phyloP scores from a whole-genome alignment of 1,284 basidiomycete species.

The Pholiota adiposa region DNA sequence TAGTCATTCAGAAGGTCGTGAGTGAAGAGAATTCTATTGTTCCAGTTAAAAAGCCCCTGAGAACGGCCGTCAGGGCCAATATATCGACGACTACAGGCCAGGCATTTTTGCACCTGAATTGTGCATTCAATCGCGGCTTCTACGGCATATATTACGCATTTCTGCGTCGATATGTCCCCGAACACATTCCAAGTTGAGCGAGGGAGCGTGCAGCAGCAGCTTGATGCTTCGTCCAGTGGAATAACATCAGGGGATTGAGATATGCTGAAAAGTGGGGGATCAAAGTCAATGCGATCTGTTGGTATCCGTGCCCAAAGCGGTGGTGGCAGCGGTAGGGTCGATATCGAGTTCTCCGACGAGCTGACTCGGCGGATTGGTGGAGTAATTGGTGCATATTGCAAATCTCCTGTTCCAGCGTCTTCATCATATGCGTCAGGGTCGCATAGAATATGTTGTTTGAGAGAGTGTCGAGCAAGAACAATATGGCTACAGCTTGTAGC shows the following conservation, averaged over 20 bases:
- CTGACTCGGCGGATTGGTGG: neutral
- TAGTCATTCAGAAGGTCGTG: slow-evolving; percentile 37
- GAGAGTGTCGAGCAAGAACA: neutral
- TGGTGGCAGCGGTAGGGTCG: neutral
- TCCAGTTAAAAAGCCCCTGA: slow-evolving; percentile 34
- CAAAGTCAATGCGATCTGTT: neutral
- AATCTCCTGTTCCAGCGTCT: neutral
- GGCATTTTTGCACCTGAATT: slow-evolving; percentile 11
- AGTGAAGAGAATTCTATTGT: slow-evolving; percentile 29
- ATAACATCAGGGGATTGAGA: neutral
- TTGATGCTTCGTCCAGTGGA: neutral
- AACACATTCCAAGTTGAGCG: neutral
- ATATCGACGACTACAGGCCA: neutral
- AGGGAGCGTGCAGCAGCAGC: neutral
- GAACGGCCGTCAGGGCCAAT: slow-evolving; percentile 29
- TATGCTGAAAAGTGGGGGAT: neutral
- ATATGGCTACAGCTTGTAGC: slow-evolving; percentile 5
- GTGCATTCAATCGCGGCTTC: neutral
- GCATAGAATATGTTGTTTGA: slow-evolving; percentile 3
- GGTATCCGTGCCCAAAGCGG: slow-evolving; percentile 1
- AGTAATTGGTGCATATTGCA: neutral
- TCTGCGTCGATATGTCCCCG: neutral
- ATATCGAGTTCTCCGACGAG: neutral
- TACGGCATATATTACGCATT: neutral
- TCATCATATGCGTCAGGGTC: neutral